Percentiles rank a stretch among this genome's conserved stretches.
Evolutionary conservation across 345 rosid genomes (phyloP).

Genomic region (Boechera divaricarpa): DNA sequence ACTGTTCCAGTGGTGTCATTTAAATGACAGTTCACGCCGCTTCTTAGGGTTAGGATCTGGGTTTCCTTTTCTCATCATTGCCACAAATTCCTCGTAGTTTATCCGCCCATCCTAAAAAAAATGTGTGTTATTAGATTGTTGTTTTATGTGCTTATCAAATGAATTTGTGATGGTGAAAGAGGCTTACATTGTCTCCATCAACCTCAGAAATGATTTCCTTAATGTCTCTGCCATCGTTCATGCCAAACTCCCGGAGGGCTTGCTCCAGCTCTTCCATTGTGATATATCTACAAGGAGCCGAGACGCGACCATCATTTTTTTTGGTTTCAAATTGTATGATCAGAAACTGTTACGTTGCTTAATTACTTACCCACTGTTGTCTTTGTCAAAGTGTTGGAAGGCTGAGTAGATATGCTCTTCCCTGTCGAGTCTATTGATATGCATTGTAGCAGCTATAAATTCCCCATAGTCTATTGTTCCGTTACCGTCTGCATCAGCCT

Average conservation of each 20-base stretch:
- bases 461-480: constrained; percentile 84
- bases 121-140: not conserved
- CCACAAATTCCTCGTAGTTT: constrained; percentile 92
- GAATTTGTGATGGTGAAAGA: not conserved
- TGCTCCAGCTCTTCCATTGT: constrained; percentile 93
- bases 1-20: constrained; percentile 34
- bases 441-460: constrained; percentile 86
- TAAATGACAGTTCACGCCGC: constrained; percentile 64
- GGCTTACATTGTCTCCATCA: constrained; percentile 72
- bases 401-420: constrained; percentile 83
- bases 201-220: constrained; percentile 86
- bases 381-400: constrained; percentile 86
- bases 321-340: constrained; percentile 24
- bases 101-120: constrained; percentile 77
- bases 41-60: constrained; percentile 81
- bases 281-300: constrained; percentile 51
- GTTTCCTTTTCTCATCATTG: constrained; percentile 97
- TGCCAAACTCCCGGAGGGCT: constrained; percentile 83
- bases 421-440: constrained; percentile 72
- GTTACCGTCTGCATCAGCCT: constrained; percentile 95
- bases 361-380: constrained; percentile 72
- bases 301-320: not conserved
- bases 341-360: not conserved
- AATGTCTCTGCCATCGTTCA: constrained; percentile 76
- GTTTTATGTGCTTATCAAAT: not conserved